Evolutionary conservation across 345 rosid genomes (phyloP).

Genomic region (Hibiscus syriacus): DNA sequence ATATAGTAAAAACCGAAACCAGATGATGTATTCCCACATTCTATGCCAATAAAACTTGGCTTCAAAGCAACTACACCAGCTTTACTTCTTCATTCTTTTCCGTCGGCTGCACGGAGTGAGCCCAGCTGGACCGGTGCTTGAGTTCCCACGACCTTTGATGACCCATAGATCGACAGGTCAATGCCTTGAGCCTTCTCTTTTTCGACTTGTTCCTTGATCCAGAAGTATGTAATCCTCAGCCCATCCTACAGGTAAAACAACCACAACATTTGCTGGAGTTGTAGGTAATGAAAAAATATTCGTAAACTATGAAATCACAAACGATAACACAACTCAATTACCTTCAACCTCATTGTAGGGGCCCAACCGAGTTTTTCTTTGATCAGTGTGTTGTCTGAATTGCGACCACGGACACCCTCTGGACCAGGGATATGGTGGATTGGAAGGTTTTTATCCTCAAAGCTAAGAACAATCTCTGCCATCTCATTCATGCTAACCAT

Average conservation of each 20-base stretch:
- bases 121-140: conserved; percentile 97
- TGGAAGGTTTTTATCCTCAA: conserved; percentile 80
- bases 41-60: too few relatives aligned
- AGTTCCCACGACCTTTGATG: conserved; percentile 96
- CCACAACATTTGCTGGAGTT: not conserved
- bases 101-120: conserved; percentile 87
- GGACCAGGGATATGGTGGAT: conserved; percentile 98
- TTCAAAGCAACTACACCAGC: conserved; percentile 3
- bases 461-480: conserved; percentile 94
- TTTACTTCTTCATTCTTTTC: conserved; percentile 57
- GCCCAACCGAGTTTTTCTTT: conserved; percentile 99
- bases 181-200: conserved; percentile 80
- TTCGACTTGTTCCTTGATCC: conserved; percentile 94
- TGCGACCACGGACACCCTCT: conserved; percentile 98
- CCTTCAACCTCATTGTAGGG: conserved; percentile 93
- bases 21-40: not conserved
- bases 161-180: conserved; percentile 70
- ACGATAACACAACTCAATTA: too few relatives aligned
- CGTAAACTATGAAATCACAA: too few relatives aligned
- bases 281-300: not conserved
- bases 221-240: conserved; percentile 83
- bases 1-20: not conserved
- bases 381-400: conserved; percentile 93
- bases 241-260: conserved; percentile 60
- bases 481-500: conserved; percentile 99